These are phyloP conservation scores for Globisporangium barbulae DNA, from an alignment of 352 stramenopile species.

Conservation along the genomic window DNA sequence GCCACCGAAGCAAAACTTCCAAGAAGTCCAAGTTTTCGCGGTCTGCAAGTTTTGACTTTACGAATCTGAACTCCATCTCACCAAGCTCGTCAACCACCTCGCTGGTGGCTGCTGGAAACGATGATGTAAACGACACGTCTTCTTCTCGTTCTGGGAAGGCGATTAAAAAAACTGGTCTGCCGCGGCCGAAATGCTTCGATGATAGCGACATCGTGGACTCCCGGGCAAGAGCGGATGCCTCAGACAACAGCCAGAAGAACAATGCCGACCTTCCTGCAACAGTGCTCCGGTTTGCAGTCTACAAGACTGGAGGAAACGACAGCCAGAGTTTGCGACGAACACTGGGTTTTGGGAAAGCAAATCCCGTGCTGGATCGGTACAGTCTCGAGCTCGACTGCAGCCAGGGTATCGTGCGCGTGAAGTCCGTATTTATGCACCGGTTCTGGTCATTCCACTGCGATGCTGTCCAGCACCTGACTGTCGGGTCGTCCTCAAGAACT, in stretches of 20 bases:
- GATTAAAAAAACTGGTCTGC: not conserved
- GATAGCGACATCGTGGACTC: constrained; percentile 80
- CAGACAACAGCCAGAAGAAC: constrained; percentile 27
- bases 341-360: constrained; percentile 63
- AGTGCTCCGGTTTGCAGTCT: constrained; percentile 70
- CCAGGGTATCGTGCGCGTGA: constrained; percentile 67
- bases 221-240: constrained; percentile 26
- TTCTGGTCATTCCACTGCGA: constrained; percentile 81
- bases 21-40: constrained; percentile 59
- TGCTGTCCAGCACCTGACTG: constrained; percentile 45
- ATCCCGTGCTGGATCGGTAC: constrained; percentile 72
- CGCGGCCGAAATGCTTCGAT: constrained; percentile 64
- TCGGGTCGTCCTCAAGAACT: constrained; percentile 34
- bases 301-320: constrained; percentile 67
- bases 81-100: constrained; percentile 17
- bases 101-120: not conserved
- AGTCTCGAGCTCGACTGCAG: constrained; percentile 73
- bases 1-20: constrained; percentile 11
- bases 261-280: constrained; percentile 49
- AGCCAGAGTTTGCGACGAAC: constrained; percentile 49
- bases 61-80: constrained; percentile 32
- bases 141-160: not conserved
- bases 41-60: constrained; percentile 75
- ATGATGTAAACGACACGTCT: constrained; percentile 6
- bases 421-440: constrained; percentile 82